Evolutionary conservation across 768 basidiomycete species (phyloP), one percentile per base, ranked within the genome.

Genomic region (Boletus edulis): DNA sequence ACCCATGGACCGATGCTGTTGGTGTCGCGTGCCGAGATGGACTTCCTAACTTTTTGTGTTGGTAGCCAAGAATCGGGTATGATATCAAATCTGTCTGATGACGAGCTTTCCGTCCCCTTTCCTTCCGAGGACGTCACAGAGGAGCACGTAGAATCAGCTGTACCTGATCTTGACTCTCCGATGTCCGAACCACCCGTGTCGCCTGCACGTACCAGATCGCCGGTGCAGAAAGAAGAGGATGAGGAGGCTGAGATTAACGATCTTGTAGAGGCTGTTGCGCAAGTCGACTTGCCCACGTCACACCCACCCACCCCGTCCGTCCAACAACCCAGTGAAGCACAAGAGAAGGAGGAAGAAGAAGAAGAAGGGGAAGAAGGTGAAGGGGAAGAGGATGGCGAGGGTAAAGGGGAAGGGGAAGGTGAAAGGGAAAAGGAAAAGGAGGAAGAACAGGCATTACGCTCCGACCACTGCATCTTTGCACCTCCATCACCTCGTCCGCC

Each of bases 51-150:
- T 32, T 42, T 22, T 46, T 8, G 27, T 38, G 13, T 57, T 46
- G 39, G 48, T 51, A 81, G 80, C 61, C 72, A 69, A 6, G 75
- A 78, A 47, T 71, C 69, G 34, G 76, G 78, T 39, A 73, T 67
- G 58, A 76, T 81, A 56, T 63, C 58, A 29, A 67, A 73, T 65
- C 63, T 81, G 12, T 60, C 59, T 32, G 68, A 74, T 27, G 58
- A 57, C 51, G 72, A 76, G 46, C 47, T 73, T 31, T 64, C 58
- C 38, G 60, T 66, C 40, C 55, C 61, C 29, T 62, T 53, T 27
- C 58, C 51, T 22, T 39, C 56, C 42, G 60, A 54, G 42, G 60
- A 61, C 17, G 44, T 48, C 20, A 15, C 22, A 15, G 52, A 54
- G 24, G 47, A 54, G n/a, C 51, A 31, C 5, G 53, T 48, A 51